Evolutionary conservation across 345 rosid genomes (phyloP).

Genomic region (Eucalyptus curtisii): DNA sequence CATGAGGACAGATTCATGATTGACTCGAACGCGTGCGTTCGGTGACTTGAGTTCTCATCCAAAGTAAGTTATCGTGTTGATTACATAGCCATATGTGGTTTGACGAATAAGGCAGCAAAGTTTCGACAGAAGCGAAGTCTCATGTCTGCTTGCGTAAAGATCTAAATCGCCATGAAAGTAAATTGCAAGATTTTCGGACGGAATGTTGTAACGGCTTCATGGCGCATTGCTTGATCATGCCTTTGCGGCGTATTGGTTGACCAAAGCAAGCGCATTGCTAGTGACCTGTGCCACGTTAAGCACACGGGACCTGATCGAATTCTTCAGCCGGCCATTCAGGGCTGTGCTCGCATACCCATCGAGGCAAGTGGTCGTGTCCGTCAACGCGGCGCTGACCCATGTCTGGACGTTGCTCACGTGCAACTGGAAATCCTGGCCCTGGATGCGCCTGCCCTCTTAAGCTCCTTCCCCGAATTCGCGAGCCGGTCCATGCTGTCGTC

Average conservation of each 20-base stretch:
- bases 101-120: neutral
- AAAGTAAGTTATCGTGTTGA: neutral
- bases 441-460: slow-evolving; percentile 28
- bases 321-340: slow-evolving; percentile 60
- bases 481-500: slow-evolving; percentile 65
- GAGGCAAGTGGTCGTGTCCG: slow-evolving; percentile 71
- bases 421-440: slow-evolving; percentile 42
- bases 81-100: neutral
- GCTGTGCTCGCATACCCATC: slow-evolving; percentile 70
- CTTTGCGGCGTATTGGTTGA: neutral
- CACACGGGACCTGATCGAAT: slow-evolving; percentile 33
- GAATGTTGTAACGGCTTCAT: neutral
- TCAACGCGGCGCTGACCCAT: slow-evolving; percentile 88
- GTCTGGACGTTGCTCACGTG: slow-evolving; percentile 82
- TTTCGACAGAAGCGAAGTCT: neutral
- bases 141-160: neutral
- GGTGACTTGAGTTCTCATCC: neutral
- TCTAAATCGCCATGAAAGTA: neutral
- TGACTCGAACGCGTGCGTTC: neutral
- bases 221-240: neutral
- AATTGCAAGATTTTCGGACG: neutral
- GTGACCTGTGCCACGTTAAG: slow-evolving; percentile 28
- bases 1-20: neutral
- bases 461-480: slow-evolving; percentile 41
- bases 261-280: slow-evolving; percentile 1